Evolutionary conservation across 106 monocot species (phyloP).

Genomic region (Apostasia ramifera): DNA sequence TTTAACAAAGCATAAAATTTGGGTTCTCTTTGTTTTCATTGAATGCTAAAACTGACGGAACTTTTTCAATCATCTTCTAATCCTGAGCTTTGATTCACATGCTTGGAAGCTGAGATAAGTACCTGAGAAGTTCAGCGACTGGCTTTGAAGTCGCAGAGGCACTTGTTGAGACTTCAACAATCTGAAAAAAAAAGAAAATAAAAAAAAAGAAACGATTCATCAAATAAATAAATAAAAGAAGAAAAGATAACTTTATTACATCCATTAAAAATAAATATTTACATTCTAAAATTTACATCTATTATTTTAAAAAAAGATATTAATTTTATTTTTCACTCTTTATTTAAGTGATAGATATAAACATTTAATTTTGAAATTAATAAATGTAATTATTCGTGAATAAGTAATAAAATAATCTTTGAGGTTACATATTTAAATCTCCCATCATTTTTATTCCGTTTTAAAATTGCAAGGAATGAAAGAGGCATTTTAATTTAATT

Average conservation of each 20-base stretch:
- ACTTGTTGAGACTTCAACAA: conserved; percentile 68
- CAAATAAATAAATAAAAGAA: background rate
- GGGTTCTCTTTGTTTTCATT: background rate
- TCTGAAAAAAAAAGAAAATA: conserved; percentile 28
- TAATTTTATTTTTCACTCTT: too few species aligned
- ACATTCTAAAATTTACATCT: too few species aligned
- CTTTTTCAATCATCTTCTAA: background rate
- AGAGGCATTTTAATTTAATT: too few species aligned
- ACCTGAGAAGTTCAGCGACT: conserved; percentile 70
- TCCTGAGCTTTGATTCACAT: background rate
- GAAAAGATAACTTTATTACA: background rate
- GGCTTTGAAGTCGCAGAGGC: conserved; percentile 51
- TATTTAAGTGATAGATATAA: too few species aligned
- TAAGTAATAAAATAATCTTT: too few species aligned
- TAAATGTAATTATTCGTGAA: too few species aligned
- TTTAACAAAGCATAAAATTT: background rate
- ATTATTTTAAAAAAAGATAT: too few species aligned
- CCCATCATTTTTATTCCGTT: too few species aligned
- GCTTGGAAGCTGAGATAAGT: background rate
- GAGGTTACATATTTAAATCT: too few species aligned
- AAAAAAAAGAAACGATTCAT: background rate
- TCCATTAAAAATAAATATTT: too few species aligned
- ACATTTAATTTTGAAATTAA: too few species aligned
- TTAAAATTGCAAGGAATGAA: too few species aligned
- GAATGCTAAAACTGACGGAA: background rate